Conservation (phyloP, 2,329 filamentous ascomycete genomes). For the Grosmannia huntii region DNA sequence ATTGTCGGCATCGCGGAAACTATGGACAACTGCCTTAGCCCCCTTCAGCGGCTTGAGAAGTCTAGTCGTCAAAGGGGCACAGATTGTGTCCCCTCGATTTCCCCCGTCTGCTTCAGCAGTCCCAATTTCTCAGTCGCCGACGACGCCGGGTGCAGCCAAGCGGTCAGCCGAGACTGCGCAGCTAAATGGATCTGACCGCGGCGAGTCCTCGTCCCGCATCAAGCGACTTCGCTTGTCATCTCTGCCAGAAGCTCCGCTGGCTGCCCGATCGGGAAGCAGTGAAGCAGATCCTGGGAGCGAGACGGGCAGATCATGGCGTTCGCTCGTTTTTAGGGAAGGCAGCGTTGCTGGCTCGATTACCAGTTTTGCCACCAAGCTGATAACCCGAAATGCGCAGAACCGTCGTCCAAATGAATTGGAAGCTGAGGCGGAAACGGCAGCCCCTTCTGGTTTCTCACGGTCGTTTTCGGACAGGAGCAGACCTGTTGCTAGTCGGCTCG, state of each 20-base stretch:
- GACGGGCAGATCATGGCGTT: constrained; percentile 6
- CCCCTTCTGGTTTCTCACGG: background rate
- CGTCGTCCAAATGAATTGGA: background rate
- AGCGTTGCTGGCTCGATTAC: constrained; percentile 8
- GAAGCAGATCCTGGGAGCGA: background rate
- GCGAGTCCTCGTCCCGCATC: background rate
- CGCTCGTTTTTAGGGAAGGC: constrained; percentile 8
- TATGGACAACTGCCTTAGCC: constrained; percentile 17
- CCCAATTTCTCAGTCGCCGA: background rate
- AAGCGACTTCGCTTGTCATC: background rate
- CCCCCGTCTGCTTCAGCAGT: background rate
- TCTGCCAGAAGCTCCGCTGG: background rate
- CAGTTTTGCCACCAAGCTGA: constrained; percentile 7
- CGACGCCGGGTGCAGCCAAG: background rate
- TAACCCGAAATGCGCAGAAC: background rate
- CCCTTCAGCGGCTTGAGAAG: constrained; percentile 20
- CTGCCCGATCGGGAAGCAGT: background rate
- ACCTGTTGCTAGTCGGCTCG: background rate
- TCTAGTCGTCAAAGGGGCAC: constrained; percentile 18
- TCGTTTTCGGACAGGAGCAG: background rate
- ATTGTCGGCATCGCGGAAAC: constrained; percentile 5
- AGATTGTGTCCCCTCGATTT: constrained; percentile 17
- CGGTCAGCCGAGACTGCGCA: background rate
- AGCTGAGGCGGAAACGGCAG: background rate
- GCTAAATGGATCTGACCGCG: background rate